These are phyloP conservation scores for Arachnomyces sp. DNA, from an alignment of 2,329 filamentous ascomycete species.

Conservation along the genomic window DNA sequence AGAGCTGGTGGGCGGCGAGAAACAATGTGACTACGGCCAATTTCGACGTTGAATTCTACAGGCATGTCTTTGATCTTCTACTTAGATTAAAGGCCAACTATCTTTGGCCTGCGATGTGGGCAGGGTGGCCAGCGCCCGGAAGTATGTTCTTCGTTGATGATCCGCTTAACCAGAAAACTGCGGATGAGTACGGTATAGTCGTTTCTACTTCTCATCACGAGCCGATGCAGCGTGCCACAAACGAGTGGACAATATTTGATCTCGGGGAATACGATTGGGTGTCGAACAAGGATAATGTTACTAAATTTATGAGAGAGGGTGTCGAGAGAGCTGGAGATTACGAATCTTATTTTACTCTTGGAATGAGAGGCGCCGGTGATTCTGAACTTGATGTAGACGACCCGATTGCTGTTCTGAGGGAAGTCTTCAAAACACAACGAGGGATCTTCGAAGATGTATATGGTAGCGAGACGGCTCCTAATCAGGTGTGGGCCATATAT, in stretches of 20 bases:
- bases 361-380: constrained; percentile 65
- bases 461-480: constrained; percentile 37
- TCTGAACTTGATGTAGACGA: constrained; percentile 54
- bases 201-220: constrained; percentile 68
- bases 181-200: constrained; percentile 65
- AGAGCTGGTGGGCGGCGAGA: constrained; percentile 52
- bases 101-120: constrained; percentile 67
- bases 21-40: constrained; percentile 18
- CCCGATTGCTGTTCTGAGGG: constrained; percentile 52
- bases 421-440: constrained; percentile 43
- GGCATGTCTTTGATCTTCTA: constrained; percentile 62
- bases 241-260: constrained; percentile 23
- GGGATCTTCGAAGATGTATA: constrained; percentile 27
- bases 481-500: constrained; percentile 67
- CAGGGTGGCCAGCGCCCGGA: constrained; percentile 25
- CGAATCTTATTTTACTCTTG: constrained; percentile 58
- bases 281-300: constrained; percentile 61
- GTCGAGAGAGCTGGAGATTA: constrained; percentile 59
- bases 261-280: constrained; percentile 62
- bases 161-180: constrained; percentile 57
- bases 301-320: constrained; percentile 61
- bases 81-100: constrained; percentile 66
- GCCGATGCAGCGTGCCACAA: constrained; percentile 57
- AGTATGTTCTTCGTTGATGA: constrained; percentile 66
- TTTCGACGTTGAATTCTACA: constrained; percentile 53